Evolutionary conservation across 2,329 filamentous ascomycete species (phyloP).

Genomic region (Diaporthe australafricana): DNA sequence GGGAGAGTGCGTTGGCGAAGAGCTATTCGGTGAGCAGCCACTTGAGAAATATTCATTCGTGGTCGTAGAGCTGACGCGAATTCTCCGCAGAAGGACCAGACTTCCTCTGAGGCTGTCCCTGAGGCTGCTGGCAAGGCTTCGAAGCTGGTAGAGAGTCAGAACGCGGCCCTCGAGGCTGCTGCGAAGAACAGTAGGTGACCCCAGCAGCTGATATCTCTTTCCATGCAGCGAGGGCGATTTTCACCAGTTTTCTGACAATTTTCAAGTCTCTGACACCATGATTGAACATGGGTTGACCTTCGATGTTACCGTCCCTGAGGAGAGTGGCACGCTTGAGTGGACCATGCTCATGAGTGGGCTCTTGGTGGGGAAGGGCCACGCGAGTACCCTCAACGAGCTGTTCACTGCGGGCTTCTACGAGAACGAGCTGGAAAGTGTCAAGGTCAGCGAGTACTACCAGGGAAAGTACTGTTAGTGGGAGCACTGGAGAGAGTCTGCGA

Average conservation of each 20-base stretch:
- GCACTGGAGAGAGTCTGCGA: too few species aligned
- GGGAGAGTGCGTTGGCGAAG: background rate
- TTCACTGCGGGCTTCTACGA: conserved; percentile 2
- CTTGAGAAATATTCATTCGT: background rate
- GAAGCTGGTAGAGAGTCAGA: background rate
- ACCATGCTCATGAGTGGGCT: conserved; percentile 15
- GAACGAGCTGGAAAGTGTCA: conserved; percentile 7
- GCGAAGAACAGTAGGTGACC: background rate
- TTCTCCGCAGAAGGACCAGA: background rate
- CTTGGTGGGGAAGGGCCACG: background rate
- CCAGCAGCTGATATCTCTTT: background rate
- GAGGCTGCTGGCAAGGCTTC: background rate
- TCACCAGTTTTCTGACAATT: background rate
- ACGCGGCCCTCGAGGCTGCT: conserved; percentile 8
- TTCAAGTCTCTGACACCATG: background rate
- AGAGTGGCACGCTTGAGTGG: conserved; percentile 1
- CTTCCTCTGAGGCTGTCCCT: background rate
- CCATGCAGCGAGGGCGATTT: too few species aligned
- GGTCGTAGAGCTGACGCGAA: background rate
- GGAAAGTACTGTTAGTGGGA: background rate
- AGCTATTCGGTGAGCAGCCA: background rate
- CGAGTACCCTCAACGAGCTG: background rate
- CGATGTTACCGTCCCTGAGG: background rate
- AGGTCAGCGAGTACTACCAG: conserved; percentile 1
- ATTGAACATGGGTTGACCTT: background rate